phyloP scores from a whole-genome alignment of 805 yeast genomes.

The Monosporozyma siamensis region DNA sequence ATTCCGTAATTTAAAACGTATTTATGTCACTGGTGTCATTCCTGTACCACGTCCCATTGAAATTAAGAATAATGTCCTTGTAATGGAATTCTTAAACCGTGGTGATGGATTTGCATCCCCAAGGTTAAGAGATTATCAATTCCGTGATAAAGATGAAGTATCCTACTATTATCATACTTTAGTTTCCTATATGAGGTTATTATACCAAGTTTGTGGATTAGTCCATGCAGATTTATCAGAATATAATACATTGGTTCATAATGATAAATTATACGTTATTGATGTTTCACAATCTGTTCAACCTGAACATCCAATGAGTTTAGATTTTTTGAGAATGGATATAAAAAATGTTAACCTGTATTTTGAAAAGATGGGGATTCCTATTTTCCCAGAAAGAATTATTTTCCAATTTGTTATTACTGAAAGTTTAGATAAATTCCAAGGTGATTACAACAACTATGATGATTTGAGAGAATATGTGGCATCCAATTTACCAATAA shows the following conservation, averaged over 20 bases:
- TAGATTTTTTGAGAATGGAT: constrained; percentile 94
- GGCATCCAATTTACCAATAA: constrained; percentile 45
- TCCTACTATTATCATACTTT: constrained; percentile 64
- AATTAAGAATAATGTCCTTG: constrained; percentile 78
- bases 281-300: constrained; percentile 98
- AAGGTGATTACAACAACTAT: constrained; percentile 27
- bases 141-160: constrained; percentile 56
- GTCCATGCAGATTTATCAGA: constrained; percentile 97
- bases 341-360: constrained; percentile 90
- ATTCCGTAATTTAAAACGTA: constrained; percentile 81
- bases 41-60: constrained; percentile 94
- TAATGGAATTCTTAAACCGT: constrained; percentile 85
- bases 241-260: constrained; percentile 82
- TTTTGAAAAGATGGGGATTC: constrained; percentile 63
- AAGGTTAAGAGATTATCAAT: constrained; percentile 73
- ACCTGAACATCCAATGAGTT: constrained; percentile 94
- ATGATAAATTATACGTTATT: constrained; percentile 69
- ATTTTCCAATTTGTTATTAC: constrained; percentile 71
- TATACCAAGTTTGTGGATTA: constrained; percentile 80
- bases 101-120: constrained; percentile 83
- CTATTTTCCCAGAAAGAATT: constrained; percentile 70
- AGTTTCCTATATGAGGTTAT: constrained; percentile 73
- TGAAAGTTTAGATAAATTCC: constrained; percentile 34
- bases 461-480: constrained; percentile 31
- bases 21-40: constrained; percentile 59